phyloP scores from a whole-genome alignment of 2,329 filamentous ascomycete species.

The Graphilbum fragrans region DNA sequence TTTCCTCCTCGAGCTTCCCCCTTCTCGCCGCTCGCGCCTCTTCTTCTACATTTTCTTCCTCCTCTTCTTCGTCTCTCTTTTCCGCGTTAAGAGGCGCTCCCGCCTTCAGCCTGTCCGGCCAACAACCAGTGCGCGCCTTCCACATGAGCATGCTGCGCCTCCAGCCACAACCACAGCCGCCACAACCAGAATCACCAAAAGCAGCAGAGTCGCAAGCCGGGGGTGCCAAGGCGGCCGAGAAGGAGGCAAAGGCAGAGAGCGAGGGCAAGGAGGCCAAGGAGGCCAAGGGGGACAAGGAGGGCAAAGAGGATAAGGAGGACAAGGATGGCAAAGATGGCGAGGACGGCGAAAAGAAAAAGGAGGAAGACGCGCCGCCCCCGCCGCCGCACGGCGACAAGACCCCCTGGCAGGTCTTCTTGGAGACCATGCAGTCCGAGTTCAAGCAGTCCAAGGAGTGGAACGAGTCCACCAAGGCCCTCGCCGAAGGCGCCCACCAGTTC shows the following conservation, averaged over 20 bases:
- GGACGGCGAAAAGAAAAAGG: conserved; percentile 33
- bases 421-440: conserved; percentile 90
- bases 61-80: conserved; percentile 31
- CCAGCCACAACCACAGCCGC: conserved; percentile 15
- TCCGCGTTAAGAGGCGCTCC: not conserved
- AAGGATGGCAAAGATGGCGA: conserved; percentile 41
- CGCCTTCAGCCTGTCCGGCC: no score
- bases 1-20: conserved; percentile 11
- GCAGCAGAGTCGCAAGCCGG: conserved; percentile 11
- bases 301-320: conserved; percentile 34
- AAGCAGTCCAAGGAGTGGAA: conserved; percentile 99
- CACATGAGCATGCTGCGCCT: conserved; percentile 14
- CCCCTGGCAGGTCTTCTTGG: conserved; percentile 96
- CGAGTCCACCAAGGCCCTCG: conserved; percentile 90
- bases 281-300: conserved; percentile 19
- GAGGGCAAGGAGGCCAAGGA: conserved; percentile 2
- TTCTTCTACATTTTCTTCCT: conserved; percentile 17
- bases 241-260: not conserved
- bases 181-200: conserved; percentile 19
- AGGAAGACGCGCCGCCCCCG: conserved; percentile 65
- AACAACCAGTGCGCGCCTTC: conserved; percentile 18
- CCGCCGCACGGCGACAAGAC: conserved; percentile 98
- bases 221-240: conserved; percentile 14
- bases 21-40: conserved; percentile 2
- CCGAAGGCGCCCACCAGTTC: conserved; percentile 80